Evolutionary conservation across 768 basidiomycete genomes (phyloP).

Genomic region (Amanita thiersii): DNA sequence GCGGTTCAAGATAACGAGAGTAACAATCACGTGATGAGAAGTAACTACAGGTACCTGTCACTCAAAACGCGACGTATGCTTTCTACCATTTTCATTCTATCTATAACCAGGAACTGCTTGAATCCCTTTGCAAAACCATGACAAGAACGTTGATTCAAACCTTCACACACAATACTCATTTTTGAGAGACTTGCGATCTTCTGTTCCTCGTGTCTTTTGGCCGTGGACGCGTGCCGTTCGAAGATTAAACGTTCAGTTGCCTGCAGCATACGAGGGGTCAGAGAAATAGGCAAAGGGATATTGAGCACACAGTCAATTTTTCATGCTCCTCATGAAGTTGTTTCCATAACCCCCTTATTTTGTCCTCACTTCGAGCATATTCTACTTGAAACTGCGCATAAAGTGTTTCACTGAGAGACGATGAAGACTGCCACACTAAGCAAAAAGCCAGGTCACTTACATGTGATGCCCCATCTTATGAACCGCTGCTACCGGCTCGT

Average conservation of each 20-base stretch:
- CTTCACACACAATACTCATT: not conserved
- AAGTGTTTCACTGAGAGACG: constrained; percentile 12
- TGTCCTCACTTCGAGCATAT: constrained; percentile 18
- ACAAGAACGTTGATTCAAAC: too few relatives aligned
- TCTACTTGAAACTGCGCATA: constrained; percentile 14
- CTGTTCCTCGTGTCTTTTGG: not conserved
- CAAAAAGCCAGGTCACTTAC: constrained; percentile 7
- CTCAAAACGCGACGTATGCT: too few relatives aligned
- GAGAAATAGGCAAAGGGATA: too few relatives aligned
- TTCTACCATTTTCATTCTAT: too few relatives aligned
- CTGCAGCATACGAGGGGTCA: not conserved
- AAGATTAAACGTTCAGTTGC: not conserved
- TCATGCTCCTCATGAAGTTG: constrained; percentile 16
- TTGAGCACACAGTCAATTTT: constrained; percentile 5
- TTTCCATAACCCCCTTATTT: constrained; percentile 15
- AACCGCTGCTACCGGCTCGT: constrained; percentile 11
- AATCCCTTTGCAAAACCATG: too few relatives aligned
- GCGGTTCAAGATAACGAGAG: not conserved
- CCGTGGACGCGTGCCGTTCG: not conserved
- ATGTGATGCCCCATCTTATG: constrained; percentile 9
- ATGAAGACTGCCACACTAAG: not conserved
- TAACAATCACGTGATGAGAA: constrained; percentile 9
- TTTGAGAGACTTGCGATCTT: not conserved
- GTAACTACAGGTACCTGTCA: too few relatives aligned
- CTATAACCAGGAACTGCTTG: too few relatives aligned